Evolutionary conservation across 116 monocot species (phyloP).

Genomic region (Iris pallida): DNA sequence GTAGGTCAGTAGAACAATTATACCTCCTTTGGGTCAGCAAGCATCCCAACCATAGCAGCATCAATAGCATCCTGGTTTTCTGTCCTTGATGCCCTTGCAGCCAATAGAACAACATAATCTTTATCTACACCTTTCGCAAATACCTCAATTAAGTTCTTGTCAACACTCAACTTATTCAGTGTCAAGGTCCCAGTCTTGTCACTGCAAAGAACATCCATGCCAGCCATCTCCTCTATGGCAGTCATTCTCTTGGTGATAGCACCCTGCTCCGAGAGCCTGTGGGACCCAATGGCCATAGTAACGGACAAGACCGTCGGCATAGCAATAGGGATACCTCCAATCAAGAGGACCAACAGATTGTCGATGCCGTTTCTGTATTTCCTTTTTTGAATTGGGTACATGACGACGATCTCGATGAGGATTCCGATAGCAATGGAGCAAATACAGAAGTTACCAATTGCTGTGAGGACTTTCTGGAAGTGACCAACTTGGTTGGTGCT

Average conservation of each 20-base stretch:
- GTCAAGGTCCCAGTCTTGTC: slow-evolving; percentile 76
- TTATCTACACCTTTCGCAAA: slow-evolving; percentile 53
- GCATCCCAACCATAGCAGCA: slow-evolving; percentile 74
- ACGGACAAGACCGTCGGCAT: slow-evolving; percentile 74
- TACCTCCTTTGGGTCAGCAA: slow-evolving; percentile 77
- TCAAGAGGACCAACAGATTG: slow-evolving; percentile 70
- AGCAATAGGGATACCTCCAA: slow-evolving; percentile 76
- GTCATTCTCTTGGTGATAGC: slow-evolving; percentile 82
- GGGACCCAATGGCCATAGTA: slow-evolving; percentile 79
- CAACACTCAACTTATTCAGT: slow-evolving; percentile 65
- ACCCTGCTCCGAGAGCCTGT: slow-evolving; percentile 62
- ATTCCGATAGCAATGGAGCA: slow-evolving; percentile 64
- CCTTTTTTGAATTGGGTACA: slow-evolving; percentile 71
- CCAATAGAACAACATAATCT: slow-evolving; percentile 45
- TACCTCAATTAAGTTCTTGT: slow-evolving; percentile 59
- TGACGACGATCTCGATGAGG: slow-evolving; percentile 51
- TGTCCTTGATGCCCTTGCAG: slow-evolving; percentile 61
- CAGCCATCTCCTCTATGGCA: slow-evolving; percentile 81
- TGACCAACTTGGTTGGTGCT: slow-evolving; percentile 77
- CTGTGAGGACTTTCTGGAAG: slow-evolving; percentile 68
- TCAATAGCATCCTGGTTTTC: slow-evolving; percentile 84
- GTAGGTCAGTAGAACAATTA: background rate
- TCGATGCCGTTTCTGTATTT: slow-evolving; percentile 60
- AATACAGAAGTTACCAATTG: slow-evolving; percentile 80
- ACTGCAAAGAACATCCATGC: slow-evolving; percentile 78